Percentiles rank a stretch among this genome's conserved stretches.
phyloP scores from a whole-genome alignment of 2,329 filamentous ascomycete genomes.

The Trematosphaeria pertusa region DNA sequence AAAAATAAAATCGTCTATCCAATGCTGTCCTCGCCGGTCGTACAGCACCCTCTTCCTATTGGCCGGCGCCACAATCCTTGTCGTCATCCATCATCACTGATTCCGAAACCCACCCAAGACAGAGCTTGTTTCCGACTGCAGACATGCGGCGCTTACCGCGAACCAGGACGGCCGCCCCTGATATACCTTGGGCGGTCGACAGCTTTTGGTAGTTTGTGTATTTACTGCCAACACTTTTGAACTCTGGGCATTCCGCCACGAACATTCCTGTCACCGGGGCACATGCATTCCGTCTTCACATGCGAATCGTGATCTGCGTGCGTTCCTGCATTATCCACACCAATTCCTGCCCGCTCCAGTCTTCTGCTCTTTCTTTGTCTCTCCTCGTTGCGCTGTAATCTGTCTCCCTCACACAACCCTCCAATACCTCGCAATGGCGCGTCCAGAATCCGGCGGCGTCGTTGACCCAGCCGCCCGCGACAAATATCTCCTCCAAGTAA shows the following conservation, averaged over 20 bases:
- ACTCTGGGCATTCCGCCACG: no score
- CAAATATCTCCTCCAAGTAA: conserved; percentile 49
- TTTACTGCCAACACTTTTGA: background rate
- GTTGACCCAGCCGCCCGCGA: conserved; percentile 41
- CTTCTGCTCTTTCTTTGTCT: background rate
- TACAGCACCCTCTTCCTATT: no score
- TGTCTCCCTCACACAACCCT: background rate
- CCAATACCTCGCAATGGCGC: conserved; percentile 6
- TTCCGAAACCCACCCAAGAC: background rate
- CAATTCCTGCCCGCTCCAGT: background rate
- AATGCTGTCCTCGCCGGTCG: no score
- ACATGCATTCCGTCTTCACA: background rate
- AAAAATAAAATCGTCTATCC: no score
- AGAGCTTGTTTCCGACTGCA: background rate
- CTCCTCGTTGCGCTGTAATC: background rate
- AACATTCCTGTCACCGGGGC: background rate
- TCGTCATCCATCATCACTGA: background rate
- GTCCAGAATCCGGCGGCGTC: conserved; percentile 16
- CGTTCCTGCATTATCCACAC: background rate
- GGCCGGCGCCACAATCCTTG: background rate
- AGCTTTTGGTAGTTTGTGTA: background rate
- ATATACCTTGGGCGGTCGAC: background rate
- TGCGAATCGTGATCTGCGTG: background rate
- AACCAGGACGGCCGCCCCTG: background rate
- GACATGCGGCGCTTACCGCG: background rate